A percentile compares a stretch with the other conserved stretches of the same genome.
These are phyloP conservation scores for Lepidium aucheri DNA, from an alignment of 345 rosid genomes.

Conservation along the genomic window DNA sequence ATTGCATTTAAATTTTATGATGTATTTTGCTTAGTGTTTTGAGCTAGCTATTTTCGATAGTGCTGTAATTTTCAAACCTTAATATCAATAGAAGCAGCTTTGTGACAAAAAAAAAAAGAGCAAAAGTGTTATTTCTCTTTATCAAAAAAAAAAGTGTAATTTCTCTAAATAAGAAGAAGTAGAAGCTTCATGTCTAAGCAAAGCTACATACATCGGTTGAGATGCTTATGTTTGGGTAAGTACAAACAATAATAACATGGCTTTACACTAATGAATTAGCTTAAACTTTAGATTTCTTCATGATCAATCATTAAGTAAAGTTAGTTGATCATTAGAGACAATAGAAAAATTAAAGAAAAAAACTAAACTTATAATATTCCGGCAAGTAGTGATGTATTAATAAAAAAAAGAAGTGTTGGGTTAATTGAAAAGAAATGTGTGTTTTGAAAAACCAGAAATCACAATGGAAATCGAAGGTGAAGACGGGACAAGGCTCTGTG, in stretches of 20 bases:
- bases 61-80: too few species aligned
- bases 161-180: neutral
- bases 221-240: neutral
- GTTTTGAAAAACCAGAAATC: neutral
- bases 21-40: too few species aligned
- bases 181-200: slow-evolving; percentile 17
- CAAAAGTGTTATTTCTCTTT: neutral
- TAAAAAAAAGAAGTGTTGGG: neutral
- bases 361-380: neutral
- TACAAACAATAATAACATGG: neutral
- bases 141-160: neutral
- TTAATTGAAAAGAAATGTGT: neutral
- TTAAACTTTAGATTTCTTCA: neutral
- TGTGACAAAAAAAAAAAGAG: too few species aligned
- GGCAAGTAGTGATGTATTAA: neutral
- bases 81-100: too few species aligned
- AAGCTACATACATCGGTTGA: slow-evolving; percentile 6
- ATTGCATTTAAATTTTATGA: too few species aligned
- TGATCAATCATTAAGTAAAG: slow-evolving; percentile 9
- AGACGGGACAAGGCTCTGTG: slow-evolving; percentile 43
- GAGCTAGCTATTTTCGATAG: too few species aligned
- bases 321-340: neutral
- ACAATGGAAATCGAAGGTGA: slow-evolving; percentile 64
- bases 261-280: slow-evolving; percentile 4
- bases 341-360: neutral